Conservation (phyloP, 2,329 filamentous ascomycete genomes). For the Aspergillus luchuensis region DNA sequence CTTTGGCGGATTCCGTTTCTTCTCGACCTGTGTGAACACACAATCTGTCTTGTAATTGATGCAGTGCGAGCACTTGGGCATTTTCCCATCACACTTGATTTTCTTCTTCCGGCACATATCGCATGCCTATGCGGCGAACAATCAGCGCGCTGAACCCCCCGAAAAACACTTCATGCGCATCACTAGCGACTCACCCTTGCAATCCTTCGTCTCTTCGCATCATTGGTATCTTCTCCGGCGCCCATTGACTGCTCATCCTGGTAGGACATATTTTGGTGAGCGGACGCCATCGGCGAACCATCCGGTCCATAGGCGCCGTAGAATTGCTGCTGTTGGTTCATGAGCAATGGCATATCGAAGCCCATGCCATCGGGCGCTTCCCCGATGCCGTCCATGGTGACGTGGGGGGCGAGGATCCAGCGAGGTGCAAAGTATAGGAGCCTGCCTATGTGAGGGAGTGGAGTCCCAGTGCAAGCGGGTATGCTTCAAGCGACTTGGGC, state of each 20-base stretch:
- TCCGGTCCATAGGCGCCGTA: constrained; percentile 66
- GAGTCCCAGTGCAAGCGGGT: constrained; percentile 23
- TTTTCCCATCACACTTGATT: constrained; percentile 97
- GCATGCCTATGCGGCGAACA: constrained; percentile 64
- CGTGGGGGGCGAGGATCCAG: constrained; percentile 8
- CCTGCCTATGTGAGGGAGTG: constrained; percentile 17
- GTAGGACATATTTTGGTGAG: constrained; percentile 45
- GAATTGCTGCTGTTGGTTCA: constrained; percentile 67
- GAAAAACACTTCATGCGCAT: neutral
- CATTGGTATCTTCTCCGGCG: constrained; percentile 61
- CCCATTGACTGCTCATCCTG: constrained; percentile 48
- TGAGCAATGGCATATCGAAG: constrained; percentile 55
- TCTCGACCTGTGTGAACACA: constrained; percentile 96
- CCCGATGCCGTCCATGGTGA: constrained; percentile 39
- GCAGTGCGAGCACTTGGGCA: constrained; percentile 92
- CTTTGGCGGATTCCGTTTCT: constrained; percentile 96
- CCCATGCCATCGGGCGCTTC: constrained; percentile 42
- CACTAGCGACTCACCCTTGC: constrained; percentile 66
- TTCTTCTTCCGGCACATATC: constrained; percentile 93
- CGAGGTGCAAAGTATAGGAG: constrained; percentile 5
- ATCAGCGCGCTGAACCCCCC: constrained; percentile 9
- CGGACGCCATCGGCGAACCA: constrained; percentile 59
- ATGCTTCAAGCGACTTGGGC: constrained; percentile 13
- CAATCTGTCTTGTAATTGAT: constrained; percentile 98
- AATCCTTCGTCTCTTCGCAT: constrained; percentile 86